Conservation (phyloP, 768 basidiomycete genomes). For the Boletus rubescentipes region DNA sequence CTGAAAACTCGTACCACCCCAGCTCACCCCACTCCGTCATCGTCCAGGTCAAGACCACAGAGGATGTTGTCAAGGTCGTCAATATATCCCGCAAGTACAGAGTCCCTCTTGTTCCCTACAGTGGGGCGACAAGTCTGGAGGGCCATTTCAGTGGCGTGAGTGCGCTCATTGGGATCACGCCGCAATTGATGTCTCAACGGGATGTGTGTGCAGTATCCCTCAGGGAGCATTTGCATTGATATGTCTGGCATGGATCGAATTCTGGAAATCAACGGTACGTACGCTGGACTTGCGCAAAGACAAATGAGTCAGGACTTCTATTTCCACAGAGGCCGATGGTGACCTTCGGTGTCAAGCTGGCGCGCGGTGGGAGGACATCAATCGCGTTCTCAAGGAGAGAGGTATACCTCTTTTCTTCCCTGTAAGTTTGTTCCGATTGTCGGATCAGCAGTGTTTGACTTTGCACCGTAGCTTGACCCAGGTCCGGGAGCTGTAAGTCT, state of each 20-base stretch:
- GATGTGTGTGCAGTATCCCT: slow-evolving; percentile 30
- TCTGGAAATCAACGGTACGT: slow-evolving; percentile 52
- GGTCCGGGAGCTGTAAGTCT: slow-evolving; percentile 63
- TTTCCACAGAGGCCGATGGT: slow-evolving; percentile 56
- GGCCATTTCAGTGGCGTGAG: slow-evolving; percentile 80
- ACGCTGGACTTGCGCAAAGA: slow-evolving; percentile 4
- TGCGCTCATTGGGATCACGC: background rate
- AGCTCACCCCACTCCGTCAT: slow-evolving; percentile 55
- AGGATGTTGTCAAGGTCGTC: slow-evolving; percentile 81
- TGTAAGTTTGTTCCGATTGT: slow-evolving; percentile 39
- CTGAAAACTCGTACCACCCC: slow-evolving; percentile 68
- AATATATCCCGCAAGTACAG: slow-evolving; percentile 70
- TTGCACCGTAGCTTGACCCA: slow-evolving; percentile 57
- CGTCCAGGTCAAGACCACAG: slow-evolving; percentile 63
- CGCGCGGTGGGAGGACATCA: slow-evolving; percentile 77
- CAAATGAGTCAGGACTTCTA: background rate
- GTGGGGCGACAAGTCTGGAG: slow-evolving; percentile 85
- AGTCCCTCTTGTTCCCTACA: slow-evolving; percentile 78
- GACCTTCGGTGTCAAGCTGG: slow-evolving; percentile 80
- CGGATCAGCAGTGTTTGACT: background rate
- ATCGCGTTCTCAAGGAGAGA: slow-evolving; percentile 60
- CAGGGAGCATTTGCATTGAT: slow-evolving; percentile 67
- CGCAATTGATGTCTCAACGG: slow-evolving; percentile 2
- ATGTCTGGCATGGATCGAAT: slow-evolving; percentile 67
- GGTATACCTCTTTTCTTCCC: slow-evolving; percentile 86